Evolutionary conservation across 768 basidiomycete species (phyloP).

Genomic region (Suillus discolor): DNA sequence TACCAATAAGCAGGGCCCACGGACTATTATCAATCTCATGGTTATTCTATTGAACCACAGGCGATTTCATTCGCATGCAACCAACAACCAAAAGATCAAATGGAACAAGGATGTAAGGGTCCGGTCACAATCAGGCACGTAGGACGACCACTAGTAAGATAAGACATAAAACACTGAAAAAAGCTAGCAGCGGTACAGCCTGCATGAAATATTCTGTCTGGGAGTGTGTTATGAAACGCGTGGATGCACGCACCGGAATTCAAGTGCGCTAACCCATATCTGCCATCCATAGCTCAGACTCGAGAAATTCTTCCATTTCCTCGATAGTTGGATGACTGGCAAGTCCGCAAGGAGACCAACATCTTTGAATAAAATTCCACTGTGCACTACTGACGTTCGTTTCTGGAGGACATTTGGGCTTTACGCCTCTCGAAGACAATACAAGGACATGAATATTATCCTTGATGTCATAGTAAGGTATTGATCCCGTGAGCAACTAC

Average conservation of each 20-base stretch:
- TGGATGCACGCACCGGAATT: not conserved
- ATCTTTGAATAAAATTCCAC: constrained; percentile 12
- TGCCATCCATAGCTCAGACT: constrained; percentile 1
- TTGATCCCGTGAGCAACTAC: constrained; percentile 10
- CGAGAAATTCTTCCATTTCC: constrained; percentile 6
- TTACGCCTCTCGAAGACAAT: not conserved
- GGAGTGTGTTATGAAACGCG: not conserved
- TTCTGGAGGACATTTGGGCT: not conserved
- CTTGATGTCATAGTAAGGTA: constrained; percentile 10
- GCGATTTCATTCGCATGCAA: no score
- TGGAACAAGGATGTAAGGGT: no score
- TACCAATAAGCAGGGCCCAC: no score
- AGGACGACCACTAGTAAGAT: not conserved
- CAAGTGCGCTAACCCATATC: not conserved
- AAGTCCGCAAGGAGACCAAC: constrained; percentile 7
- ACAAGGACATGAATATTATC: not conserved
- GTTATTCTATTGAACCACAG: no score
- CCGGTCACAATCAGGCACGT: no score
- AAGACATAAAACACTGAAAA: not conserved
- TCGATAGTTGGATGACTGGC: constrained; percentile 3
- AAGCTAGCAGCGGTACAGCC: not conserved
- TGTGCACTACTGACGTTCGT: constrained; percentile 1
- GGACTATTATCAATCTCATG: no score
- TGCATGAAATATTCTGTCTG: not conserved
- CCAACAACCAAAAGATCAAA: no score